phyloP scores from a whole-genome alignment of 345 rosid species.

The Salix dunnii region DNA sequence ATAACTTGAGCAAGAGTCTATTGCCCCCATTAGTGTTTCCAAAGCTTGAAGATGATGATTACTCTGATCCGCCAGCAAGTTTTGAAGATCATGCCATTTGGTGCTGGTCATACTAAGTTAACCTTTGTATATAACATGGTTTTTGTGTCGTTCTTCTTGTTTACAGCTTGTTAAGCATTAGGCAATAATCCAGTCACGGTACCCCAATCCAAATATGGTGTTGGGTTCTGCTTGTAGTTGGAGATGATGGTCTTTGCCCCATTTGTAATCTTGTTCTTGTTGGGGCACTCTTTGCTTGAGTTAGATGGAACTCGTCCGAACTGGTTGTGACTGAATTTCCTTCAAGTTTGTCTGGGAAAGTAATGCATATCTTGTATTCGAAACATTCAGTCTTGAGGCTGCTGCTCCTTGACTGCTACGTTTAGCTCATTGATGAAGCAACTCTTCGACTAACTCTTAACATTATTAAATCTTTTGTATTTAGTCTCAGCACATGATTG shows the following conservation, averaged over 20 bases:
- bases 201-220: constrained; percentile 14
- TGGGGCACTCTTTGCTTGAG: constrained; percentile 3
- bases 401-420: not conserved
- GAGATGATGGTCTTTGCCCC: constrained; percentile 15
- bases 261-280: constrained; percentile 14
- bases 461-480: not conserved
- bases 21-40: constrained; percentile 24
- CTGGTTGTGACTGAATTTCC: constrained; percentile 27
- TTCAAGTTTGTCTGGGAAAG: not conserved
- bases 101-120: constrained; percentile 29
- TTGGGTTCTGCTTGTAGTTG: constrained; percentile 21
- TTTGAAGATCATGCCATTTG: constrained; percentile 34
- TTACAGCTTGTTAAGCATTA: constrained; percentile 14
- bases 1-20: constrained; percentile 25
- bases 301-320: constrained; percentile 9
- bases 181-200: constrained; percentile 18
- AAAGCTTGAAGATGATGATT: constrained; percentile 42
- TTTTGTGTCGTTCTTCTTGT: not conserved
- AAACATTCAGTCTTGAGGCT: not conserved
- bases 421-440: not conserved
- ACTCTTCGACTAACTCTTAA: not conserved
- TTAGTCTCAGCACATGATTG: too few species aligned
- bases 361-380: not conserved
- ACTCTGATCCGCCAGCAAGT: constrained; percentile 20
- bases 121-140: not conserved